These are phyloP conservation scores for Penicillium atrosanguineum DNA, from an alignment of 495 filamentous ascomycete species.

Conservation along the genomic window DNA sequence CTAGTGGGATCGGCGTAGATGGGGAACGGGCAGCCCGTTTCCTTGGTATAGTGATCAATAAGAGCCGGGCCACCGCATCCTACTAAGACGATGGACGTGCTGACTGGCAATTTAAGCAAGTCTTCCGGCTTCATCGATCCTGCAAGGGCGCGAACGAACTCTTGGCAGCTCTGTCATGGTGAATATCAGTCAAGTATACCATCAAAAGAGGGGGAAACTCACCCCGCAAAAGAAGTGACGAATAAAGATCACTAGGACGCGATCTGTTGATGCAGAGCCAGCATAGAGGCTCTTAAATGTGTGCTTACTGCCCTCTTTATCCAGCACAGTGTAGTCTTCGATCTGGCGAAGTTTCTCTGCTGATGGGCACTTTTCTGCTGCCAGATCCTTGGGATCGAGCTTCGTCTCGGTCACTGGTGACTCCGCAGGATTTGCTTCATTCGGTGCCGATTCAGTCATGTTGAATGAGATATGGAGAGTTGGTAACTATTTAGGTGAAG, in stretches of 20 bases:
- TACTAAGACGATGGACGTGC: constrained; percentile 68
- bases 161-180: constrained; percentile 54
- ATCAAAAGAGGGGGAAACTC: constrained; percentile 32
- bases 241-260: constrained; percentile 76
- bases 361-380: constrained; percentile 47
- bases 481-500: neutral
- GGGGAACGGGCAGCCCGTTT: constrained; percentile 69
- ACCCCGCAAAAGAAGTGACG: constrained; percentile 90
- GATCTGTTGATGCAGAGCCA: constrained; percentile 48
- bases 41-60: constrained; percentile 63
- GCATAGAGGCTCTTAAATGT: constrained; percentile 69
- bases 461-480: neutral
- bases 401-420: constrained; percentile 2
- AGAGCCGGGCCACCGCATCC: constrained; percentile 76
- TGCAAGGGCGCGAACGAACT: constrained; percentile 63
- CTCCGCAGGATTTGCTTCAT: neutral
- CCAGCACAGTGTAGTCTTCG: constrained; percentile 59
- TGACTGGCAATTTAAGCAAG: constrained; percentile 43
- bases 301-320: constrained; percentile 57
- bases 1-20: constrained; percentile 76
- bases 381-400: neutral
- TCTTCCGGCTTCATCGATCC: constrained; percentile 53
- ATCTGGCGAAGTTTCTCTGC: constrained; percentile 46
- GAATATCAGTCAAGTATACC: neutral
- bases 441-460: neutral